These are phyloP conservation scores for Chrysoporthe austroafricana DNA, from an alignment of 2,329 filamentous ascomycete genomes.

Conservation along the genomic window DNA sequence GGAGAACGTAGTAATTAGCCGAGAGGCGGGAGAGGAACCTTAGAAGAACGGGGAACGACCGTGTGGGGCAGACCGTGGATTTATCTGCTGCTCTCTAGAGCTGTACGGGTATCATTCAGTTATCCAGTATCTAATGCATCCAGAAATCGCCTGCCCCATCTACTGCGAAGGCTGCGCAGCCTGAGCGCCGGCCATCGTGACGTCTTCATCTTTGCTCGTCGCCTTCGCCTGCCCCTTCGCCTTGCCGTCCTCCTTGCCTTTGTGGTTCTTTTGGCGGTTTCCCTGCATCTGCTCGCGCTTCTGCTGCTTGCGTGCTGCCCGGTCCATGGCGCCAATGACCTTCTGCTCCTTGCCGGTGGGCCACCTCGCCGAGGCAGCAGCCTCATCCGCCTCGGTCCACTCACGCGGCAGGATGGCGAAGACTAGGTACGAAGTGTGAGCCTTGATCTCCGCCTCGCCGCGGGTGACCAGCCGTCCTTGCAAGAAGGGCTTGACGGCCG, in stretches of 20 bases:
- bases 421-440: constrained; percentile 94
- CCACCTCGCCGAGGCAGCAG: constrained; percentile 65
- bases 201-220: constrained; percentile 6
- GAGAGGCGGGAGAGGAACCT: not conserved
- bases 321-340: constrained; percentile 58
- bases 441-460: constrained; percentile 87
- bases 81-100: not conserved
- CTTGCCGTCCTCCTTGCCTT: constrained; percentile 17
- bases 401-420: constrained; percentile 88
- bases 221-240: constrained; percentile 1
- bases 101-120: constrained; percentile 25
- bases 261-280: constrained; percentile 24
- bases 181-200: constrained; percentile 18
- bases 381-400: constrained; percentile 85
- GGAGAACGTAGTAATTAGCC: not conserved
- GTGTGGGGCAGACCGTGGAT: not conserved
- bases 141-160: not conserved
- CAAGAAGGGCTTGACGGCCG: constrained; percentile 62
- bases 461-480: constrained; percentile 80
- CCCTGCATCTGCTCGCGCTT: constrained; percentile 54
- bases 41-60: not conserved
- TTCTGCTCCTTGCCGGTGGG: constrained; percentile 59
- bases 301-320: constrained; percentile 58
- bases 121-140: constrained; percentile 3
- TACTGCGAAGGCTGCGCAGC: not conserved